Percentiles rank a stretch among this genome's conserved stretches.
Conservation (phyloP, 1,139 yeast genomes). For the Suhomyces choctaworum region DNA sequence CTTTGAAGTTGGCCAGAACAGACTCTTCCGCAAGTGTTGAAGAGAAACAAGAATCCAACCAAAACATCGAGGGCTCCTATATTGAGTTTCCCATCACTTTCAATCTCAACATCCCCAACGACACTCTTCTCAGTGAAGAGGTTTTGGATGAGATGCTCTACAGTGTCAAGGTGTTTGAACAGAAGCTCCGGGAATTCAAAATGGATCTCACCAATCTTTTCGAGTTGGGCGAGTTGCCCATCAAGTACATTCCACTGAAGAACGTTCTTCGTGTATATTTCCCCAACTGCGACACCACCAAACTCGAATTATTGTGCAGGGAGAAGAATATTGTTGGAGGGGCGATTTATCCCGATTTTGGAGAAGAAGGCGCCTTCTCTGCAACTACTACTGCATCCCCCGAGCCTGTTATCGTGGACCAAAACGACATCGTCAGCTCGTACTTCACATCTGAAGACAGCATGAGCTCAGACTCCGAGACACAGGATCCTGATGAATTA, state of each 20-base stretch:
- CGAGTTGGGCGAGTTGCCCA: constrained; percentile 52
- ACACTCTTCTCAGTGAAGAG: constrained; percentile 51
- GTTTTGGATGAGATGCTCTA: constrained; percentile 42
- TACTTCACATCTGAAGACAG: constrained; percentile 19
- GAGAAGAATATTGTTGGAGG: constrained; percentile 56
- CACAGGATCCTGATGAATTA: constrained; percentile 19
- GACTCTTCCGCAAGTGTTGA: constrained; percentile 28
- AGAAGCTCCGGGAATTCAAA: constrained; percentile 36
- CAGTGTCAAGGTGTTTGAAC: constrained; percentile 33
- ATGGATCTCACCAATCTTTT: constrained; percentile 40
- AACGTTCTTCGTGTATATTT: constrained; percentile 52
- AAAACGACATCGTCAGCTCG: constrained; percentile 29
- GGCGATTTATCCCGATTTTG: constrained; percentile 35
- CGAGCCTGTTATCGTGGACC: constrained; percentile 7
- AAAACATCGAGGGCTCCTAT: constrained; percentile 39
- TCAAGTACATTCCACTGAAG: constrained; percentile 36
- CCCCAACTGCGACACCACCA: constrained; percentile 55
- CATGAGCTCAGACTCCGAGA: constrained; percentile 17
- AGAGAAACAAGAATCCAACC: constrained; percentile 18
- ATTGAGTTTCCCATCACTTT: constrained; percentile 53
- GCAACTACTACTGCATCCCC: constrained; percentile 2
- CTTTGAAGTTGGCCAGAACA: constrained; percentile 38
- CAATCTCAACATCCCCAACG: constrained; percentile 45
- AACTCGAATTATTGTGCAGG: constrained; percentile 49
- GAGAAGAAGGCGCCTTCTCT: constrained; percentile 5